Evolutionary conservation across 2,329 filamentous ascomycete genomes (phyloP), one percentile per base, ranked within the genome.

Genomic region (Aspergillus japonicus): DNA sequence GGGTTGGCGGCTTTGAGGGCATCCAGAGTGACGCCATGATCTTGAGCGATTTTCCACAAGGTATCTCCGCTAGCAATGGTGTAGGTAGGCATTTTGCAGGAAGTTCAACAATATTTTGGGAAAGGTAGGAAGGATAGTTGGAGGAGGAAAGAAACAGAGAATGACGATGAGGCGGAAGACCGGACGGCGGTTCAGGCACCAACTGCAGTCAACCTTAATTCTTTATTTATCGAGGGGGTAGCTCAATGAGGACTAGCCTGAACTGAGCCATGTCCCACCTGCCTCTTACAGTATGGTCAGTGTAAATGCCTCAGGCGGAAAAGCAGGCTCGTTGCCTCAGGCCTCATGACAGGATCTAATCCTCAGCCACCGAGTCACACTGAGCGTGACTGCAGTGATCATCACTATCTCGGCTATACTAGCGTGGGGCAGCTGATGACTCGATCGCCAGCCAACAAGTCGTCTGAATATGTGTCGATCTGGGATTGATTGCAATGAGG

Each of bases 1-100:
- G 56, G 56, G 50, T 58, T 58, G 56, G 56, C 56, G n/a, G 56
- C 56, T 23, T n/a, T 54, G 12, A 58, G 35, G 8, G 56, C 56
- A 21, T 48, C 49, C 6, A 58, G 50, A 2, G 56, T 29, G 26
- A 58, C 42, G 29, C 56, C 56, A 47, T 58, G 56, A 19, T 58
- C 56, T 33, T 52, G 50, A 24, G 56, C 29, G 23, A 58, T 47
- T 26, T 58, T 58, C 56, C 50, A 58, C 42, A 58, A 3, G 19
- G 56, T 35, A n/a, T 58, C 56, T n/a, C 56, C 56, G 31, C 56
- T 58, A 33, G 23, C 56, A 24, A 58, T 49, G 14, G 56, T 58
- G 24, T 58, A 58, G 14, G 50, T 24, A 39, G 50, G n/a, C 56
- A 58, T 58, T 8, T 12, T 53, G 35, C 7, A n/a, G 16, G 6